phyloP scores from a whole-genome alignment of 1,284 basidiomycete genomes.

The Fomitiporia mediterranea region DNA sequence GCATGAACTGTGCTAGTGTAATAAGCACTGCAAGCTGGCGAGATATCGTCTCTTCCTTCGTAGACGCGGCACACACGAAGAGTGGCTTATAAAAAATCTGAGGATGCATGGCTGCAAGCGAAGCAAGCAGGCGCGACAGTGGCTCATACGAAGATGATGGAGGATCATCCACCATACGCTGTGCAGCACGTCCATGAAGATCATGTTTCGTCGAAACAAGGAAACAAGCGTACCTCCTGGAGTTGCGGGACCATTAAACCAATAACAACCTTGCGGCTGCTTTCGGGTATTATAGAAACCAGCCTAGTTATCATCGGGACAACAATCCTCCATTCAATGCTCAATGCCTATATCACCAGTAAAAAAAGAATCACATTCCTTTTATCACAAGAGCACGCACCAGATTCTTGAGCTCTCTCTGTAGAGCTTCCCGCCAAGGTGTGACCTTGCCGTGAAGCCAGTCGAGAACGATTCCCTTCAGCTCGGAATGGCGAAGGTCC shows the following conservation, averaged over 20 bases:
- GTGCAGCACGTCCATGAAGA: conserved; percentile 14
- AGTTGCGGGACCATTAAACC: conserved; percentile 43
- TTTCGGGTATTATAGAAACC: conserved; percentile 41
- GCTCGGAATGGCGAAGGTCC: neutral
- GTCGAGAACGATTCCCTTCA: conserved; percentile 7
- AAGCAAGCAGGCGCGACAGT: conserved; percentile 47
- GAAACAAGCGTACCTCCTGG: conserved; percentile 43
- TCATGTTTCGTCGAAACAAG: neutral
- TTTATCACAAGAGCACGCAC: neutral
- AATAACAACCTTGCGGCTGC: conserved; percentile 37
- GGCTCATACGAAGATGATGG: conserved; percentile 40
- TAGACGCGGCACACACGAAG: conserved; percentile 63
- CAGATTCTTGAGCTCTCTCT: conserved; percentile 14
- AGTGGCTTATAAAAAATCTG: conserved; percentile 72
- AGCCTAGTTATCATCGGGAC: conserved; percentile 38
- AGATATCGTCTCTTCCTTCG: conserved; percentile 51
- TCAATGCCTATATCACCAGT: conserved; percentile 33
- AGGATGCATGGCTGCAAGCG: conserved; percentile 50
- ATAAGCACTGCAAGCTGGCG: conserved; percentile 54
- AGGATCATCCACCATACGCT: conserved; percentile 46
- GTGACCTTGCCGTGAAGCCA: conserved; percentile 8
- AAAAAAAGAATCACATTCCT: conserved; percentile 2
- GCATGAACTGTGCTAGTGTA: conserved; percentile 48
- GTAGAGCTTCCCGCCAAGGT: conserved; percentile 7
- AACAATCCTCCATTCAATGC: conserved; percentile 39